These are phyloP conservation scores for Apiotrichum laibachii DNA, from an alignment of 1,284 basidiomycete species.

Conservation along the genomic window DNA sequence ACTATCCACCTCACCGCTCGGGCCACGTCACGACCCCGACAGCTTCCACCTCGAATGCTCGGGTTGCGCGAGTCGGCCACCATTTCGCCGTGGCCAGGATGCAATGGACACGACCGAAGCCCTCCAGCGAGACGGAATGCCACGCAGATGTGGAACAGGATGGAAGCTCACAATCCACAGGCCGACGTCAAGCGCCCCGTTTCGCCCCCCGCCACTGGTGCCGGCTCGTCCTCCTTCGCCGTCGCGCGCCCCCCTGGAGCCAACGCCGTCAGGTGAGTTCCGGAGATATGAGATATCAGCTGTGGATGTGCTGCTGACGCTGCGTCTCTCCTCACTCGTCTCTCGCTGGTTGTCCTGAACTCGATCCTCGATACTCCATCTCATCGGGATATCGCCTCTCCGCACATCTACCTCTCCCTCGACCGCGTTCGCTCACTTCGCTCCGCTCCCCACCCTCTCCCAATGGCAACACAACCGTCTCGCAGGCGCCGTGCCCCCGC, in stretches of 20 bases:
- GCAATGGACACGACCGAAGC: no score
- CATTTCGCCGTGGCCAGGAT: no score
- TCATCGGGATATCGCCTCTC: neutral
- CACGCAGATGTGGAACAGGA: no score
- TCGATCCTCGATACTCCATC: neutral
- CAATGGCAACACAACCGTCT: neutral
- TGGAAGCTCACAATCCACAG: slow-evolving; percentile 16
- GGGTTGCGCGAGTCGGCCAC: no score
- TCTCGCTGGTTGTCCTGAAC: no score
- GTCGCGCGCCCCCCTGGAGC: slow-evolving; percentile 48
- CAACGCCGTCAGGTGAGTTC: slow-evolving; percentile 47
- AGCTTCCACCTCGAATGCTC: no score
- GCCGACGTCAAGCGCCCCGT: slow-evolving; percentile 43
- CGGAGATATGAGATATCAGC: neutral
- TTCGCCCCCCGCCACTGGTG: slow-evolving; percentile 38
- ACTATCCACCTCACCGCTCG: neutral
- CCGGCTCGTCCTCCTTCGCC: slow-evolving; percentile 34
- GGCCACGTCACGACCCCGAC: no score
- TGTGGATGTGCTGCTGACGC: neutral
- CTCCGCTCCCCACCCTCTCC: no score
- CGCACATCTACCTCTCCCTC: neutral
- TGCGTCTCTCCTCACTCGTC: neutral
- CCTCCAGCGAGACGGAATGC: no score
- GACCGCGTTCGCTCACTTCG: neutral
- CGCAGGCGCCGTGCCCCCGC: slow-evolving; percentile 74